Evolutionary conservation across 345 rosid genomes (phyloP).

Genomic region (Firmiana major): DNA sequence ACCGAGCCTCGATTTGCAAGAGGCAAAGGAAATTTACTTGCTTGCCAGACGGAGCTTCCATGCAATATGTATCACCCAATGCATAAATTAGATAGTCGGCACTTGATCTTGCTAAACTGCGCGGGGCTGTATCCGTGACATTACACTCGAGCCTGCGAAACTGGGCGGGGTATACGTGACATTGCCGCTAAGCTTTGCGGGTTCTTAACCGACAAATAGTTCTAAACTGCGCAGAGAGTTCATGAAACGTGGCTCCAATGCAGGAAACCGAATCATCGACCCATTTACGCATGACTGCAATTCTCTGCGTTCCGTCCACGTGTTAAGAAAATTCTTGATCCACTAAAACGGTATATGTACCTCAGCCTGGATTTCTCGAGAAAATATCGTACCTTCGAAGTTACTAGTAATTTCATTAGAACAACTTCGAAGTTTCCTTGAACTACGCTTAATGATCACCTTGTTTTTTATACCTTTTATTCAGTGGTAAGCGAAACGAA

Average conservation of each 20-base stretch:
- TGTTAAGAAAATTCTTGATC: background rate
- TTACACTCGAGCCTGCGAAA: too few species aligned
- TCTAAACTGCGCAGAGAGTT: conserved; percentile 7
- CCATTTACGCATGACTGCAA: conserved; percentile 21
- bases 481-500: conserved; percentile 31
- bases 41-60: background rate
- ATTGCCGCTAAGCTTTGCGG: conserved; percentile 8
- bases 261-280: conserved; percentile 8
- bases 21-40: background rate
- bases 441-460: conserved; percentile 8
- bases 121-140: too few species aligned
- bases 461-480: conserved; percentile 19
- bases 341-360: background rate
- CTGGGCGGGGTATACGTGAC: background rate
- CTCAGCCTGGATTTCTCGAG: conserved; percentile 8
- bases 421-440: background rate
- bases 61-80: too few species aligned
- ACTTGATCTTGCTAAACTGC: conserved; percentile 1
- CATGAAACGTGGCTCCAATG: conserved; percentile 19
- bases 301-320: conserved; percentile 19
- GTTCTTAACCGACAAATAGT: conserved; percentile 17
- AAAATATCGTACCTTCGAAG: background rate
- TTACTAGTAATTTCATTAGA: background rate
- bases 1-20: too few species aligned
- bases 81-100: conserved; percentile 14